Conservation (phyloP, 1,139 yeast genomes). For the Kodamaea sp. region DNA sequence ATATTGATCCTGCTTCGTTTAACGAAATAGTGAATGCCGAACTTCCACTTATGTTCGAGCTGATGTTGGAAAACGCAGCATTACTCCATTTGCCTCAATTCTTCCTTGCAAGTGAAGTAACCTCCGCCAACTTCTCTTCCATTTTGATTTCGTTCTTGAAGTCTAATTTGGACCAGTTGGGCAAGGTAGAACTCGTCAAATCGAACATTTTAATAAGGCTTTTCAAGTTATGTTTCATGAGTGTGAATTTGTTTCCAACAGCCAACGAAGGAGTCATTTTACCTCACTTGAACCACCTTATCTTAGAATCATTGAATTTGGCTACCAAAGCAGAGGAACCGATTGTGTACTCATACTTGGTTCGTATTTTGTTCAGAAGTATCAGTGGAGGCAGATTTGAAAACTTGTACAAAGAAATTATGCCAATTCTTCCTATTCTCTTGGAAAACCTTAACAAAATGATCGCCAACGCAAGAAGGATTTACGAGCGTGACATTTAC, state of each 20-base stretch:
- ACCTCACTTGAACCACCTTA: slow-evolving; percentile 83
- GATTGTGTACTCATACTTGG: slow-evolving; percentile 80
- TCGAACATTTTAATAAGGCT: slow-evolving; percentile 81
- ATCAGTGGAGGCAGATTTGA: slow-evolving; percentile 97
- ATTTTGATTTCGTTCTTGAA: slow-evolving; percentile 75
- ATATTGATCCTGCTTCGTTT: slow-evolving; percentile 93
- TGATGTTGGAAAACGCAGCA: slow-evolving; percentile 84
- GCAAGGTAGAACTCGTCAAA: slow-evolving; percentile 75
- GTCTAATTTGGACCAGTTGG: slow-evolving; percentile 73
- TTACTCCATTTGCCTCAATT: slow-evolving; percentile 90
- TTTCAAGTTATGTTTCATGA: slow-evolving; percentile 92
- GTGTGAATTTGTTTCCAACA: slow-evolving; percentile 87
- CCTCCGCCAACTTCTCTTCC: slow-evolving; percentile 93
- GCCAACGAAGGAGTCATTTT: slow-evolving; percentile 83
- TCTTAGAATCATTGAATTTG: slow-evolving; percentile 73
- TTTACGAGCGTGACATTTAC: slow-evolving; percentile 89
- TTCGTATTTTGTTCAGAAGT: slow-evolving; percentile 87
- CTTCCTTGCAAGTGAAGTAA: slow-evolving; percentile 88
- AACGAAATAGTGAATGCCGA: slow-evolving; percentile 88
- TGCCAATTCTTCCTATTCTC: slow-evolving; percentile 85
- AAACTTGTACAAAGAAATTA: slow-evolving; percentile 83
- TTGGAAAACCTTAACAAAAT: slow-evolving; percentile 83
- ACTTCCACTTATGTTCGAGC: slow-evolving; percentile 72
- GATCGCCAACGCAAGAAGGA: slow-evolving; percentile 79
- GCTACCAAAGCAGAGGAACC: slow-evolving; percentile 94